Evolutionary conservation across 176 grass and related monocot genomes (phyloP).

Genomic region (Musa beccarii): DNA sequence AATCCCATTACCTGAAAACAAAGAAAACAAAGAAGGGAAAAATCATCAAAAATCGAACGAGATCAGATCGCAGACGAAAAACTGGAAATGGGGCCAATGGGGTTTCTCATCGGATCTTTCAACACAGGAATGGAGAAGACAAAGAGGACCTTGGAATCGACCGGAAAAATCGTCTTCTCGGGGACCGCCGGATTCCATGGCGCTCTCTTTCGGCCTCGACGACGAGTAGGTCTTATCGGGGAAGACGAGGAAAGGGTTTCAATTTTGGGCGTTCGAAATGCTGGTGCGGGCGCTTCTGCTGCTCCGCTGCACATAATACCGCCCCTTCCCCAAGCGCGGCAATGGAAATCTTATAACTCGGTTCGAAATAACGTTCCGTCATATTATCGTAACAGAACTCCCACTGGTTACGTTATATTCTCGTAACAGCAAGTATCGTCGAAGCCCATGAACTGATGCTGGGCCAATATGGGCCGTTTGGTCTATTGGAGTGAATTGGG

Average conservation of each 20-base stretch:
- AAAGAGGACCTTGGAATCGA: neutral
- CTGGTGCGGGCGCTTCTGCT: neutral
- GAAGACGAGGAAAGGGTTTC: neutral
- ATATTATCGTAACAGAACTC: too few relatives aligned
- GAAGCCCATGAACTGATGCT: too few relatives aligned
- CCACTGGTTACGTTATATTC: too few relatives aligned
- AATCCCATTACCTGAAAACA: slow-evolving; percentile 17
- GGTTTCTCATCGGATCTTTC: neutral
- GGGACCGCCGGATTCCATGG: neutral
- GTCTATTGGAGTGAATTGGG: too few relatives aligned
- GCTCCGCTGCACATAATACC: neutral
- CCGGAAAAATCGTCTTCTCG: neutral
- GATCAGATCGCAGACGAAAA: neutral
- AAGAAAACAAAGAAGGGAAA: neutral
- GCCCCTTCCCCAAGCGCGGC: neutral
- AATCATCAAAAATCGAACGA: neutral
- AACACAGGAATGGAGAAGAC: neutral
- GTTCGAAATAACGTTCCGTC: too few relatives aligned
- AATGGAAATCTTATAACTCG: too few relatives aligned
- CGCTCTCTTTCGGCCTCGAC: neutral
- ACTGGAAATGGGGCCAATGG: neutral
- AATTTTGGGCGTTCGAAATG: neutral
- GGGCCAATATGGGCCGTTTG: too few relatives aligned
- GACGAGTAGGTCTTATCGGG: neutral
- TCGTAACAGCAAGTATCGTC: too few relatives aligned